Base-by-base conservation (phyloP, 2,329 filamentous ascomycete species). In the Xylariales sp. region DNA sequence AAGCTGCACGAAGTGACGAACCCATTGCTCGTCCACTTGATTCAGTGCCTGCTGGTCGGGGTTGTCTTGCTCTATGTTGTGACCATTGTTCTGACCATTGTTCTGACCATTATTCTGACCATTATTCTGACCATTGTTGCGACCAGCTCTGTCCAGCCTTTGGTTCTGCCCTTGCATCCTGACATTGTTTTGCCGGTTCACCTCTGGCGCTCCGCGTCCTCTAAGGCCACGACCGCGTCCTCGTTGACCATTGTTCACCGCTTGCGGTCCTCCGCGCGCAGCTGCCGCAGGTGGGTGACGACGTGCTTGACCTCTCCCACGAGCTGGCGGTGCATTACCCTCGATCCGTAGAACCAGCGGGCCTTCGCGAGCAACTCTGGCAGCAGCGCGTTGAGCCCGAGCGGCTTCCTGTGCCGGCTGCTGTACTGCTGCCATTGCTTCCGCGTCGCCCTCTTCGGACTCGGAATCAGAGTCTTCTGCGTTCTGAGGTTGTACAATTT, bases 271-370 rank as follows among this genome's bases (percentile, higher is more conserved):
- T 43, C 42, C 41, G 35, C 34, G 53, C 48, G 34, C 41, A 39
- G 40, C 34, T 40, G 47, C 49, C 34, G 46, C 42, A 20, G 43
- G 55, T 20, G 48, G 50, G 14, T 49, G 50, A 28, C 53, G 61
- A 36, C 47, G 56, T 29, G 42, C 52, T 39, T 48, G 52, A 28
- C 49, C 56, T 36, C 39, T 45, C n/a, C n/a, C n/a, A 38, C 38
- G 49, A 32, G 46, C 55, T 24, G 51, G 52, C 22, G 58, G 57
- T 32, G 58, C 57, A 32, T 54, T 59, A 15, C 67, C 65, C 28
- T 70, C 68, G 20, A 80, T 71, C 21, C 76, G 68, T 21, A 80
- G 68, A 10, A 80, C 74, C 9, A 79, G 66, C 4, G 76, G 76
- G 1, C 71, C 76, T 52, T 80, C 76, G 3, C 71, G 70, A 31